Percentiles rank a stretch among this genome's conserved stretches.
phyloP scores from a whole-genome alignment of 805 yeast genomes.

The Metschnikowia noctiluminum region DNA sequence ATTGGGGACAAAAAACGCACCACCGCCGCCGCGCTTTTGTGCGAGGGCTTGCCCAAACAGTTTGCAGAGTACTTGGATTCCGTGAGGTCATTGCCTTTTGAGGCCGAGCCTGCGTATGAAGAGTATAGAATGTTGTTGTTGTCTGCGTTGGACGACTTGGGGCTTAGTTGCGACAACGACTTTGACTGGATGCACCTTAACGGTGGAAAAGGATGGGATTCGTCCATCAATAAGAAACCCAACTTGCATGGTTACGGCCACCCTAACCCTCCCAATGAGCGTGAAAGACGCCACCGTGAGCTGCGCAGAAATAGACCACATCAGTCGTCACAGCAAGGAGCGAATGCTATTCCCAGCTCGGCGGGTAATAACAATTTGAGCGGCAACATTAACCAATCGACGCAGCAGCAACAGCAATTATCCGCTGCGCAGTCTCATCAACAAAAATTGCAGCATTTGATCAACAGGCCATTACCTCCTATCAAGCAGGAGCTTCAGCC shows the following conservation, averaged over 20 bases:
- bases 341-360: conserved; percentile 12
- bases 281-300: conserved; percentile 45
- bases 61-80: conserved; percentile 71
- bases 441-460: conserved; percentile 47
- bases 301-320: conserved; percentile 44
- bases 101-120: conserved; percentile 76
- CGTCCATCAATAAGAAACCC: conserved; percentile 69
- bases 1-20: conserved; percentile 94
- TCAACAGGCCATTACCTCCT: conserved; percentile 47
- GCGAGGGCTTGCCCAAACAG: conserved; percentile 71
- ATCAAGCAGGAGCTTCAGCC: conserved; percentile 40
- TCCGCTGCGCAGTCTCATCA: conserved; percentile 47
- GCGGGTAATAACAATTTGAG: conserved; percentile 20
- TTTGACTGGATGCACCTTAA: conserved; percentile 83
- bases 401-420: conserved; percentile 26
- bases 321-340: conserved; percentile 17
- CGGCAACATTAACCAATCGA: conserved; percentile 20
- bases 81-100: conserved; percentile 68
- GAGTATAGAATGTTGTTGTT: conserved; percentile 61
- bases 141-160: conserved; percentile 54
- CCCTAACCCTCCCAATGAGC: conserved; percentile 54
- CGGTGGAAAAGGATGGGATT: conserved; percentile 81
- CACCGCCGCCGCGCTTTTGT: conserved; percentile 78
- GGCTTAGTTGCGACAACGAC: conserved; percentile 59
- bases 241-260: conserved; percentile 81